Conservation (phyloP, 2,329 filamentous ascomycete species). For the Penicillium occitanis region DNA sequence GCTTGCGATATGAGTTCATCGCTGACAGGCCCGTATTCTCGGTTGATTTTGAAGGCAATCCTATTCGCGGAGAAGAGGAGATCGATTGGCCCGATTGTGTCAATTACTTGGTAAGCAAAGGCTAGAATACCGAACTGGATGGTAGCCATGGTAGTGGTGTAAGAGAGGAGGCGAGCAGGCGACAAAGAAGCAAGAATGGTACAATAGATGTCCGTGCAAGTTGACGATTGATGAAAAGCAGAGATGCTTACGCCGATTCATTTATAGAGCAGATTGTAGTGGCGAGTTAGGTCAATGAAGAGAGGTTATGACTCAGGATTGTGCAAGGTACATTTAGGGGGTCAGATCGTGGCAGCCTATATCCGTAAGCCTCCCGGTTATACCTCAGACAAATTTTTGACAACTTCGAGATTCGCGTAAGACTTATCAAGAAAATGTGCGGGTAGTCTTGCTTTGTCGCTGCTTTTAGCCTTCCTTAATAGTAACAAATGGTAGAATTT, state of each 20-base stretch:
- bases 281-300: not conserved
- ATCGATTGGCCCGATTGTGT: constrained; percentile 35
- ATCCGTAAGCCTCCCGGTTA: not conserved
- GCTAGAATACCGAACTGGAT: constrained; percentile 31
- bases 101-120: constrained; percentile 38
- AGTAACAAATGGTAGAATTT: not conserved
- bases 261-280: not conserved
- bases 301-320: not conserved
- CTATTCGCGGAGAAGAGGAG: constrained; percentile 32
- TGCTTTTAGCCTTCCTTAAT: not conserved
- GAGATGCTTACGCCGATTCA: not conserved
- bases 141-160: constrained; percentile 22
- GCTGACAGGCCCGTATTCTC: constrained; percentile 15
- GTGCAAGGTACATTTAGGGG: not conserved
- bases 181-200: not conserved
- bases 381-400: not conserved
- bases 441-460: not conserved
- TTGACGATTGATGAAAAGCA: not conserved
- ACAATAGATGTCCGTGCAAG: not conserved
- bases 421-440: not conserved
- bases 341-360: too few species aligned
- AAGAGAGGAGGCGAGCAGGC: not conserved
- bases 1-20: constrained; percentile 25
- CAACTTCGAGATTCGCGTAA: not conserved
- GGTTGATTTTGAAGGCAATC: constrained; percentile 19